These are phyloP conservation scores for Millerozyma miso DNA, from an alignment of 805 yeast genomes.

Conservation along the genomic window DNA sequence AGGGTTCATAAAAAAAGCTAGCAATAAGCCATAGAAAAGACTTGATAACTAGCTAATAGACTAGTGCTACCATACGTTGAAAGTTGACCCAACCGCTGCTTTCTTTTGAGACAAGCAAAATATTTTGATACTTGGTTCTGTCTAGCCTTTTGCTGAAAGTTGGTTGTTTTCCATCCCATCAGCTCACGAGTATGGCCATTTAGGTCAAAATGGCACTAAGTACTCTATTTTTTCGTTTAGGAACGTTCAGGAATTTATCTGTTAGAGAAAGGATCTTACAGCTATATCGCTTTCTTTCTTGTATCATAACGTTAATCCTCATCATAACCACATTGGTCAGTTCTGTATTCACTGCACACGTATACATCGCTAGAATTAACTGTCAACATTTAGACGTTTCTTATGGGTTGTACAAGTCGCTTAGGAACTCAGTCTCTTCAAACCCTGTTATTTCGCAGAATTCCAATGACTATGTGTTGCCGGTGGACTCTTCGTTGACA, in stretches of 20 bases:
- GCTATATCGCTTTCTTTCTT: constrained; percentile 18
- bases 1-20: background rate
- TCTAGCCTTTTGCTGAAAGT: too few species aligned
- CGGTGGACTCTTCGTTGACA: constrained; percentile 35
- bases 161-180: too few species aligned
- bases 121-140: too few species aligned
- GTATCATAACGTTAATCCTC: constrained; percentile 13
- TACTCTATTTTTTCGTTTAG: constrained; percentile 1
- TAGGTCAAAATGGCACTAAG: too few species aligned
- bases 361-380: constrained; percentile 37
- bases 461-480: constrained; percentile 17
- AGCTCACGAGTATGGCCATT: too few species aligned
- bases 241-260: constrained; percentile 22
- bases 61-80: background rate
- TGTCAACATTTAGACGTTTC: constrained; percentile 53
- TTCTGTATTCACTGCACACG: constrained; percentile 16
- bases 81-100: too few species aligned
- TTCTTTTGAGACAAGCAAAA: too few species aligned
- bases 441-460: constrained; percentile 14
- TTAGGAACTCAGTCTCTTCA: constrained; percentile 31
- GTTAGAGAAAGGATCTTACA: constrained; percentile 22
- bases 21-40: background rate
- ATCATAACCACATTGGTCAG: constrained; percentile 21
- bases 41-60: background rate
- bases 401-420: constrained; percentile 45